These are phyloP conservation scores for Prunus salicina DNA, from an alignment of 306 rosid genomes.

Conservation along the genomic window DNA sequence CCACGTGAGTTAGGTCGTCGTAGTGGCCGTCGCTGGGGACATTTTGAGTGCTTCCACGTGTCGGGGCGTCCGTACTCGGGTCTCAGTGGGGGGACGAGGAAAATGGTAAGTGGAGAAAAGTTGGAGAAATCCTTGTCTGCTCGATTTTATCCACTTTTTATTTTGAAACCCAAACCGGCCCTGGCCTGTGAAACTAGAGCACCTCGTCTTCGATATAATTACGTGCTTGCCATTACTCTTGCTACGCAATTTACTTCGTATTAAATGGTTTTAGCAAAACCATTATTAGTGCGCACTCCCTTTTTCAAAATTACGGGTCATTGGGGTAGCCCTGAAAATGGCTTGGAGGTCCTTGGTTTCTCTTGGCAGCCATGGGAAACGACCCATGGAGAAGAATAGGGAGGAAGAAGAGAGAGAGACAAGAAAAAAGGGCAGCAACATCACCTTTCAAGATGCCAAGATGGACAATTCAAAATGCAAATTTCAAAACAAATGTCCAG, in stretches of 20 bases:
- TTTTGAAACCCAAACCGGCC: neutral
- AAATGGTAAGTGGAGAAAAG: constrained; percentile 23
- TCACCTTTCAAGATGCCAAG: too few species aligned
- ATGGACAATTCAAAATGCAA: too few species aligned
- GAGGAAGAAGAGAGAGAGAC: too few species aligned
- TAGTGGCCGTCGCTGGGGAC: neutral
- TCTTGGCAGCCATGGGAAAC: too few species aligned
- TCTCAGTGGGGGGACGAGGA: constrained; percentile 28
- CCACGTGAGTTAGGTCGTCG: neutral
- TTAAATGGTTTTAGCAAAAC: neutral
- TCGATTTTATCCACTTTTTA: constrained; percentile 24
- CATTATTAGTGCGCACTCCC: too few species aligned
- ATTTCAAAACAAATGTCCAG: too few species aligned
- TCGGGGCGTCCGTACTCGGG: neutral
- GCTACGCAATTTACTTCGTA: neutral
- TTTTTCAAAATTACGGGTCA: too few species aligned
- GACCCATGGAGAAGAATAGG: too few species aligned
- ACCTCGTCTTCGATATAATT: neutral
- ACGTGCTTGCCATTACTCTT: neutral
- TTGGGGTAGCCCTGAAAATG: too few species aligned
- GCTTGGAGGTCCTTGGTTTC: too few species aligned
- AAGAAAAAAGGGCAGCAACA: too few species aligned
- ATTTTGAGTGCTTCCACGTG: constrained; percentile 17
- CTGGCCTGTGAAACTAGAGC: neutral
- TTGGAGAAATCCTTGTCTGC: neutral